Percentiles rank a stretch among this genome's conserved stretches.
These are phyloP conservation scores for Achaetomiella virescens DNA, from an alignment of 495 filamentous ascomycete genomes.

Conservation along the genomic window DNA sequence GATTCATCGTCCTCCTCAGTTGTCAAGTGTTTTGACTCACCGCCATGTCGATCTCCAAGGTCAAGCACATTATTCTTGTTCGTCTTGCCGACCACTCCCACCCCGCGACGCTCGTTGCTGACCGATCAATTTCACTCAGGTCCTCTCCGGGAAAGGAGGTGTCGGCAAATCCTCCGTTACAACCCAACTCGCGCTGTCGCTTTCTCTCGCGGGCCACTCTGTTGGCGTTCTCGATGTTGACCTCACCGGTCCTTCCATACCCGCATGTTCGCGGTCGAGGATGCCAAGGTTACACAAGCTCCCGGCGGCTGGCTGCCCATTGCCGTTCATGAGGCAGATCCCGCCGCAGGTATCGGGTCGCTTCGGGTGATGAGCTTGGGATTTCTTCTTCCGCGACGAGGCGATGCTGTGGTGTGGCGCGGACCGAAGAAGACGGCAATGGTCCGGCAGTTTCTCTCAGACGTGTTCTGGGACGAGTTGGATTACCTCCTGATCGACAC, in stretches of 20 bases:
- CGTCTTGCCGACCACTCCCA: conserved; percentile 18
- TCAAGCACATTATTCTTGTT: conserved; percentile 58
- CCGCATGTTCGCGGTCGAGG: conserved; percentile 88
- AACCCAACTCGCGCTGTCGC: conserved; percentile 86
- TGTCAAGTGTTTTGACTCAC: neutral
- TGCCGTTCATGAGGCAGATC: conserved; percentile 57
- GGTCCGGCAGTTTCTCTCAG: conserved; percentile 90
- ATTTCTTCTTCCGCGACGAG: conserved; percentile 75
- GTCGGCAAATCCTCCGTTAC: conserved; percentile 97
- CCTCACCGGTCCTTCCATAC: conserved; percentile 92
- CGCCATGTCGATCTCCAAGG: conserved; percentile 51
- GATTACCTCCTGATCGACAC: conserved; percentile 94
- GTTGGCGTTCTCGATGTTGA: conserved; percentile 96
- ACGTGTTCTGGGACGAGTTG: conserved; percentile 82
- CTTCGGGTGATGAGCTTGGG: conserved; percentile 89
- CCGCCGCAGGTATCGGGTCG: conserved; percentile 49
- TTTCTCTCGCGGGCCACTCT: conserved; percentile 73
- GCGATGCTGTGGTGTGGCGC: conserved; percentile 92
- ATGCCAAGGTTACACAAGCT: conserved; percentile 81
- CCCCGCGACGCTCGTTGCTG: conserved; percentile 9
- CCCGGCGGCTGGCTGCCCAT: conserved; percentile 88
- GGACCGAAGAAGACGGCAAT: conserved; percentile 99
- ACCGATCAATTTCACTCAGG: conserved; percentile 31
- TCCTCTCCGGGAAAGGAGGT: conserved; percentile 96
- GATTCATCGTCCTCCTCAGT: neutral